Percentiles rank a stretch among this genome's conserved stretches.
These are phyloP conservation scores for Chrysochromulina parva DNA, from an alignment of 78 protist species.

Conservation along the genomic window DNA sequence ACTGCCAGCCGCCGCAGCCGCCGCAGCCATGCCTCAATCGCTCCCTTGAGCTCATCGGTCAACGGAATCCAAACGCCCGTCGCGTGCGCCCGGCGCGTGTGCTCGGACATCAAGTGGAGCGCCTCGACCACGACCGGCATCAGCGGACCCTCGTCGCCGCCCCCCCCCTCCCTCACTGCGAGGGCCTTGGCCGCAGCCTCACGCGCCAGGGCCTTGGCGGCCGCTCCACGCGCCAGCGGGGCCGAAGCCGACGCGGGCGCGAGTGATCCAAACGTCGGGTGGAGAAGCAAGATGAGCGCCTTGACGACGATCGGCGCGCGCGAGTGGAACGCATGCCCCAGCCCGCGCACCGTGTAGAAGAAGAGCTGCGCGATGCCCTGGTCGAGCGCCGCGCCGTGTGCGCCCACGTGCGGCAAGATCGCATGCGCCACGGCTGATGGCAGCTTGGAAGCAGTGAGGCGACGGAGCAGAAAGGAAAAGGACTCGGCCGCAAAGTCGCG, in stretches of 20 bases:
- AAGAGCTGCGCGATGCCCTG: background rate
- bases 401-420: background rate
- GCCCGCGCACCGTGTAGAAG: background rate
- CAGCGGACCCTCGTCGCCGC: background rate
- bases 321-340: background rate
- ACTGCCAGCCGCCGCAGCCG: no score
- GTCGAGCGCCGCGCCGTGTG: background rate
- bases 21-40: no score
- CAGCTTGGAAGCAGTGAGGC: background rate
- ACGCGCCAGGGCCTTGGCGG: no score
- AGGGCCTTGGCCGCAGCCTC: no score
- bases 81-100: conserved; percentile 2
- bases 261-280: background rate
- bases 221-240: background rate
- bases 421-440: background rate
- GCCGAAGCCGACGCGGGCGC: background rate
- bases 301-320: background rate
- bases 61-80: no score
- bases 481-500: conserved; percentile 15
- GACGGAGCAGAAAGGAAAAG: background rate
- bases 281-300: background rate
- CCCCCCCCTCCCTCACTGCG: no score
- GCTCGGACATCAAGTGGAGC: background rate
- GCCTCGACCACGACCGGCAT: background rate
- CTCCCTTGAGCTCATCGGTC: no score